phyloP scores from a whole-genome alignment of 1,284 basidiomycete species.

The Leccinum griseonigrum region DNA sequence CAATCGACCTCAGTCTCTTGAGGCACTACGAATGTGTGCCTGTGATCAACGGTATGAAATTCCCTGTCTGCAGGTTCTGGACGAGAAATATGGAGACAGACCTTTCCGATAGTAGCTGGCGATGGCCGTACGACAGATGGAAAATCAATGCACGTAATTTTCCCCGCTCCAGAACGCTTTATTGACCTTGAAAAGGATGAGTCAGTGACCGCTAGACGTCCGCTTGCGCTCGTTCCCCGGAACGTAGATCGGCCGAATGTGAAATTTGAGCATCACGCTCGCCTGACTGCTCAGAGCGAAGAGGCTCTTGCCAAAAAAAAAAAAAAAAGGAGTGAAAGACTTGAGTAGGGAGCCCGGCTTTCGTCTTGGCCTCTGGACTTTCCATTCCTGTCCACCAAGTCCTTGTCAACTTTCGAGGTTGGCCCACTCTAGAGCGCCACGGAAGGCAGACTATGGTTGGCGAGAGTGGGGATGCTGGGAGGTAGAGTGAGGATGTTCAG shows the following conservation, averaged over 20 bases:
- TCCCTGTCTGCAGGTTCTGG: conserved; percentile 30
- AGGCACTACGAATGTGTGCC: conserved; percentile 10
- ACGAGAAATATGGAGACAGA: conserved; percentile 53
- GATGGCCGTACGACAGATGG: conserved; percentile 47
- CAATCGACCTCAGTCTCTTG: conserved; percentile 27
- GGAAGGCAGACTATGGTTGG: conserved; percentile 45
- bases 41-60: conserved; percentile 21
- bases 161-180: conserved; percentile 38
- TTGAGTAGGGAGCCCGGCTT: conserved; percentile 52
- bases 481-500: conserved; percentile 24
- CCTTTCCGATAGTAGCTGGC: conserved; percentile 74
- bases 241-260: conserved; percentile 1
- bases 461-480: conserved; percentile 27
- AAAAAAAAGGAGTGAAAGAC: conserved; percentile 40
- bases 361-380: conserved; percentile 50
- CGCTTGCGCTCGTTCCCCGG: conserved; percentile 12
- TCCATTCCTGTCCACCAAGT: conserved; percentile 49
- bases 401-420: conserved; percentile 32
- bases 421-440: conserved; percentile 58
- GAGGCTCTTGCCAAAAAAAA: conserved; percentile 14
- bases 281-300: conserved; percentile 9
- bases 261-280: conserved; percentile 12
- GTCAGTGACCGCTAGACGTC: conserved; percentile 42
- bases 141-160: conserved; percentile 59
- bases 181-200: conserved; percentile 38